phyloP scores from a whole-genome alignment of 2,329 filamentous ascomycete species.

The Colletotrichum horii region DNA sequence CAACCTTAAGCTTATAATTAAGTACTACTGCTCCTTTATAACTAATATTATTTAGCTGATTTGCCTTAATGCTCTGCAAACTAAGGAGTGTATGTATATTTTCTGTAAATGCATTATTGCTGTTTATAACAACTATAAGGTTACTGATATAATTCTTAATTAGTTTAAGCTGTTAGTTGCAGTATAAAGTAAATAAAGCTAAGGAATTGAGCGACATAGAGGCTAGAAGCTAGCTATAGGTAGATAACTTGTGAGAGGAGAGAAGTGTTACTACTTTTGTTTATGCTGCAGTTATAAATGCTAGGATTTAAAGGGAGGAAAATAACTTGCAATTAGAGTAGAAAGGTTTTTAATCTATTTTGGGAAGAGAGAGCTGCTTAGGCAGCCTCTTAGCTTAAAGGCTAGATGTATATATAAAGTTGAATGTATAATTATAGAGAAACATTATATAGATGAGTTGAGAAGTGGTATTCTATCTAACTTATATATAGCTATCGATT shows the following conservation, averaged over 20 bases:
- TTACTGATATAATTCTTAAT: slow-evolving; percentile 30
- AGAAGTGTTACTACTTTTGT: neutral
- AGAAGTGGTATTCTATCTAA: neutral
- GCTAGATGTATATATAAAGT: neutral
- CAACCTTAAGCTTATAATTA: slow-evolving; percentile 1
- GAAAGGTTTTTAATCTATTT: neutral
- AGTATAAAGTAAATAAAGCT: neutral
- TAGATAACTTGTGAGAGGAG: neutral
- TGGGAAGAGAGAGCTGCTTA: neutral
- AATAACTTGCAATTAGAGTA: neutral
- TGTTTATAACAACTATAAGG: slow-evolving; percentile 40
- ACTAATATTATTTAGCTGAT: slow-evolving; percentile 32
- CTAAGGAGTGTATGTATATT: slow-evolving; percentile 36
- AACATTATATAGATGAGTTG: neutral
- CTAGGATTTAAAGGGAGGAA: neutral
- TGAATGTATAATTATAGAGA: neutral
- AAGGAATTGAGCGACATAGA: neutral
- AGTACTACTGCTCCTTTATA: slow-evolving; percentile 31
- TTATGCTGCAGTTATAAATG: neutral
- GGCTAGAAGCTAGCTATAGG: neutral
- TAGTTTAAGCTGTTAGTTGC: neutral
- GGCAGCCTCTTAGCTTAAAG: neutral
- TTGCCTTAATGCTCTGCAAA: slow-evolving; percentile 33
- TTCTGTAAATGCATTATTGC: slow-evolving; percentile 39
- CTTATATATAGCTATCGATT: neutral